Evolutionary conservation across 768 basidiomycete species (phyloP).

Genomic region (Mycena belliarum): DNA sequence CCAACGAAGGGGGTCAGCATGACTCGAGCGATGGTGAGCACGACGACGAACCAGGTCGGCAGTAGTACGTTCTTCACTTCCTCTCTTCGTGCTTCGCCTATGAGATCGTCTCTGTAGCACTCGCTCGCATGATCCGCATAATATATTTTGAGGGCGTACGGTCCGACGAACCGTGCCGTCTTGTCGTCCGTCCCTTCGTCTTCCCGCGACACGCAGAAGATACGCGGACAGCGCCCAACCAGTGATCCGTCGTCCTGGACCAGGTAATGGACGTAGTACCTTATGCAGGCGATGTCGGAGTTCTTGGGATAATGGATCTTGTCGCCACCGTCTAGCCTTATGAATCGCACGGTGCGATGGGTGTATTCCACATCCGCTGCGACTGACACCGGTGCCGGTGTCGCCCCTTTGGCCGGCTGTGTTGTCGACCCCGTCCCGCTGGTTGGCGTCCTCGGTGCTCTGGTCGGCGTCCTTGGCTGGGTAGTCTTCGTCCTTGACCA

Average conservation of each 20-base stretch:
- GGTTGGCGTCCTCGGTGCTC: too few species aligned
- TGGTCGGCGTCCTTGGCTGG: too few species aligned
- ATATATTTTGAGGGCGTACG: conserved; percentile 7
- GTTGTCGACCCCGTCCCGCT: neutral
- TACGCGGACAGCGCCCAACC: conserved; percentile 7
- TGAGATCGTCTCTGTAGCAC: neutral
- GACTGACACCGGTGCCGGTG: neutral
- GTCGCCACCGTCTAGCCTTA: neutral
- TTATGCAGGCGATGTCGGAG: neutral
- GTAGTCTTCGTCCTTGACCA: too few species aligned
- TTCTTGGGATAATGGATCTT: neutral
- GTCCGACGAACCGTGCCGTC: neutral
- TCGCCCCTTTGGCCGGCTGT: neutral
- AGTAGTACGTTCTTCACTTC: conserved; percentile 7
- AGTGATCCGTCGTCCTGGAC: conserved; percentile 5
- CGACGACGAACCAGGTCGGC: conserved; percentile 10
- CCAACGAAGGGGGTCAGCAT: neutral
- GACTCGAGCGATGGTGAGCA: neutral
- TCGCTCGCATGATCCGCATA: conserved; percentile 3
- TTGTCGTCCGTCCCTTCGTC: neutral
- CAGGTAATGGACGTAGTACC: conserved; percentile 6
- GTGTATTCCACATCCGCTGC: conserved; percentile 1
- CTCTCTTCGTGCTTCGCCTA: neutral
- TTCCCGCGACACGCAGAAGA: conserved; percentile 12
- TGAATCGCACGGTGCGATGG: conserved; percentile 9